A percentile compares a stretch with the other conserved stretches of the same genome.
These are phyloP conservation scores for Boletus subparvulus DNA, from an alignment of 768 basidiomycete genomes.

Conservation along the genomic window DNA sequence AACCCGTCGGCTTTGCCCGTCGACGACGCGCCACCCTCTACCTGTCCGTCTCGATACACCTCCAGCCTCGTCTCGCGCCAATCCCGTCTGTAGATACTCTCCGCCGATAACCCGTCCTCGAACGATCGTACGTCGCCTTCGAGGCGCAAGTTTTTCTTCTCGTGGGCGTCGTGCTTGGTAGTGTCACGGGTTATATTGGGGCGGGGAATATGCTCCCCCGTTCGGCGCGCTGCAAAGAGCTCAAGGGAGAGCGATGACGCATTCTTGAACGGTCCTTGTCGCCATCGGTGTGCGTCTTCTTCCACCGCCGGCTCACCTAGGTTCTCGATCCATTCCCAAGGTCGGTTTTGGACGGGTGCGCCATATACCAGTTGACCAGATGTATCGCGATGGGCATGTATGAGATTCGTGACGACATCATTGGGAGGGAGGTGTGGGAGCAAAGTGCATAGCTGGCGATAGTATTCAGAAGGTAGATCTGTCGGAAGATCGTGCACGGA, in stretches of 20 bases:
- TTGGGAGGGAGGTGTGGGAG: constrained; percentile 55
- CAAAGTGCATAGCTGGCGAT: constrained; percentile 55
- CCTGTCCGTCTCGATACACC: constrained; percentile 14
- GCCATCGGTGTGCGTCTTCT: constrained; percentile 43
- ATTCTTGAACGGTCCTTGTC: constrained; percentile 57
- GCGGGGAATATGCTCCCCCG: constrained; percentile 52
- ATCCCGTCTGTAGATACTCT: constrained; percentile 69
- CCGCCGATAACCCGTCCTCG: constrained; percentile 61
- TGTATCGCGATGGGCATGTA: constrained; percentile 55
- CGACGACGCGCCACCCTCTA: constrained; percentile 5
- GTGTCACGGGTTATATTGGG: not conserved
- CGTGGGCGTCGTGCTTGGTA: constrained; percentile 21
- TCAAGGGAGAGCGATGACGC: constrained; percentile 71
- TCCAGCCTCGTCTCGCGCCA: constrained; percentile 70
- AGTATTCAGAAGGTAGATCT: constrained; percentile 55
- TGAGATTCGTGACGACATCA: constrained; percentile 54
- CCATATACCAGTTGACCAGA: constrained; percentile 50
- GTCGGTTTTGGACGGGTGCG: constrained; percentile 62
- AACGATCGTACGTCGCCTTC: constrained; percentile 56
- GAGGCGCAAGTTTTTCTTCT: constrained; percentile 18
- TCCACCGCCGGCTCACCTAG: constrained; percentile 49
- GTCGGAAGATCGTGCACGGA: constrained; percentile 51
- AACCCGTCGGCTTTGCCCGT: constrained; percentile 23
- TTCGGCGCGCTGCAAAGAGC: constrained; percentile 61
- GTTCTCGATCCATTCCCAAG: constrained; percentile 88